A percentile compares a stretch with the other conserved stretches of the same genome.
These are phyloP conservation scores for Penstemon newberryi DNA, from an alignment of 257 asterid species.

Conservation along the genomic window DNA sequence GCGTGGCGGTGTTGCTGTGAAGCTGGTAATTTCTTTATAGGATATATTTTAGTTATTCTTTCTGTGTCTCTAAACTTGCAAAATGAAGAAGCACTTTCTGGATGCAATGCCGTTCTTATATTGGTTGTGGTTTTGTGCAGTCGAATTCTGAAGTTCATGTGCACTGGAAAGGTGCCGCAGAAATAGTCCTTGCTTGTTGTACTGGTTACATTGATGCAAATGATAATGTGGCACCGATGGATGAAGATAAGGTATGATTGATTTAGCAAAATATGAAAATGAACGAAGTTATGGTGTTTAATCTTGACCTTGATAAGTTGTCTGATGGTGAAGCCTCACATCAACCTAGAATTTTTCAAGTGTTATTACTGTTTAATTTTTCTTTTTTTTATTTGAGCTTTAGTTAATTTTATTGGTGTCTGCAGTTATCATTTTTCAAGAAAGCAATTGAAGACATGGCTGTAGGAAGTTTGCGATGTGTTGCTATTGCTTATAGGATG, in stretches of 20 bases:
- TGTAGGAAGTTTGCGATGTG: conserved; percentile 78
- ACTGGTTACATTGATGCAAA: conserved; percentile 62
- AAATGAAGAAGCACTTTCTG: conserved; percentile 11
- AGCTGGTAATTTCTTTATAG: conserved; percentile 47
- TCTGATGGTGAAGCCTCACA: not conserved
- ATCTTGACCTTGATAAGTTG: conserved; percentile 20
- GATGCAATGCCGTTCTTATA: not conserved
- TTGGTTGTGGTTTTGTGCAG: conserved; percentile 42
- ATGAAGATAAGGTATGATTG: conserved; percentile 56
- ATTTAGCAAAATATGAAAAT: conserved; percentile 9
- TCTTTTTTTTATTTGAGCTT: conserved; percentile 12
- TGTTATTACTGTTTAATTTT: not conserved
- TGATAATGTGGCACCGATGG: conserved; percentile 55
- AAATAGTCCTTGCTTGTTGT: conserved; percentile 76
- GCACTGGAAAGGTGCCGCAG: conserved; percentile 99
- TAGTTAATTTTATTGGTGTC: conserved; percentile 19
- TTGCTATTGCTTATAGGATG: conserved; percentile 71
- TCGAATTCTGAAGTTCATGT: conserved; percentile 62
- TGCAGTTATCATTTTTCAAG: conserved; percentile 51
- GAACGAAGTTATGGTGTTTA: conserved; percentile 10
- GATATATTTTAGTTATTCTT: not conserved
- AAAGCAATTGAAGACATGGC: conserved; percentile 85
- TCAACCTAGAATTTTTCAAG: not conserved
- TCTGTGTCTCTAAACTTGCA: conserved; percentile 19
- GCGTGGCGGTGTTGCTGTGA: conserved; percentile 84